A percentile compares a stretch with the other conserved stretches of the same genome.
Evolutionary conservation across 1,284 basidiomycete species (phyloP).

Genomic region (Schizophyllum amplum): DNA sequence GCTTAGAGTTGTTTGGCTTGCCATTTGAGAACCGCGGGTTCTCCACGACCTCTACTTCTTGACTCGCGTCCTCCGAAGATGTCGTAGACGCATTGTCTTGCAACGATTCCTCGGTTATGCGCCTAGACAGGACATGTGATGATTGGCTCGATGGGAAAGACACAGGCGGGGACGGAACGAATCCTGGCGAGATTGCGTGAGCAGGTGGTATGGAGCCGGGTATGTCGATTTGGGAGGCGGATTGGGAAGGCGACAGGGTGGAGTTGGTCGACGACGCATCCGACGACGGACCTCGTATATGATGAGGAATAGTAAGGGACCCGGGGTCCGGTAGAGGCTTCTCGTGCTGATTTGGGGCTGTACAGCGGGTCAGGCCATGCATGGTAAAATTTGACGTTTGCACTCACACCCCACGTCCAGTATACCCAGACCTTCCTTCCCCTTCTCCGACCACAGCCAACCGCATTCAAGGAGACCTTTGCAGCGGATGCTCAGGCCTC

Average conservation of each 20-base stretch:
- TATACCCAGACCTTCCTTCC: slow-evolving; percentile 21
- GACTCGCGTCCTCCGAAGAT: background rate
- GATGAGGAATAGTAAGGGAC: slow-evolving; percentile 4
- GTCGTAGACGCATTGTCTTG: slow-evolving; percentile 15
- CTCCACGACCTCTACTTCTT: slow-evolving; percentile 41
- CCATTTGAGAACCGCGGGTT: slow-evolving; percentile 42
- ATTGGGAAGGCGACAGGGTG: slow-evolving; percentile 58
- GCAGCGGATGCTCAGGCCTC: slow-evolving; percentile 54
- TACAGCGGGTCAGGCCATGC: background rate
- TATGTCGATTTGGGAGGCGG: slow-evolving; percentile 44
- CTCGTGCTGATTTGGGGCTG: background rate
- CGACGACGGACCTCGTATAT: slow-evolving; percentile 8
- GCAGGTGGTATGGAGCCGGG: slow-evolving; percentile 34
- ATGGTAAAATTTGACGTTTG: background rate
- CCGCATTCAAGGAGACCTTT: slow-evolving; percentile 61
- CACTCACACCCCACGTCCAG: slow-evolving; percentile 23
- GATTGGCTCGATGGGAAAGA: slow-evolving; percentile 5
- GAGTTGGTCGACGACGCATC: slow-evolving; percentile 35
- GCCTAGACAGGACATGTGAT: slow-evolving; percentile 25
- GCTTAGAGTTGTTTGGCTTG: background rate
- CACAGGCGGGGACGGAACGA: slow-evolving; percentile 9
- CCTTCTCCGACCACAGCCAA: slow-evolving; percentile 53
- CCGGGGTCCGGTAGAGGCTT: slow-evolving; percentile 17
- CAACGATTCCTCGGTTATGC: slow-evolving; percentile 38
- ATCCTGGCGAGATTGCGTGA: slow-evolving; percentile 42